Evolutionary conservation across 441 rosid genomes (phyloP), one percentile per base, ranked within the genome.

Genomic region (Populus hybrid): DNA sequence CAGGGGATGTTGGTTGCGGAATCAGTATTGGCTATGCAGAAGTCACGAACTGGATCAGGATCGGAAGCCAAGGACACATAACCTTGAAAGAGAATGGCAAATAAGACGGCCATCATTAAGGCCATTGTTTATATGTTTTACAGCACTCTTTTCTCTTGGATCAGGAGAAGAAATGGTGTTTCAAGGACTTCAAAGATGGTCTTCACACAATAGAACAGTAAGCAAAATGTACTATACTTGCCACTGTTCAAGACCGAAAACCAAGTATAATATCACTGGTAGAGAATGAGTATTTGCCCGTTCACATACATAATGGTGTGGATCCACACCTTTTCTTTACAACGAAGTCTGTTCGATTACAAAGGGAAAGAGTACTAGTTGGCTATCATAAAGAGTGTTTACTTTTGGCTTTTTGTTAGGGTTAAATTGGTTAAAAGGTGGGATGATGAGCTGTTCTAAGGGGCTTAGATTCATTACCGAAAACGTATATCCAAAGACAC

Each of bases 21-120:
- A 69, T 78, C 79, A 61, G 76, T 67, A 35, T 80, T 36, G 69
- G 84, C 82, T 76, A 92, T 72, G 79, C 94, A 92, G 77, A 84
- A 90, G 87, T 92, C 94, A 30, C 65, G 84, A 74, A 90, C 69
- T 0, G 92, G 93, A 83, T 92, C 97, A 0, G 93, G 92, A 77
- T 90, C 97, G 6, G 93, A 88, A 77, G 87, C 89, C 67, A 85
- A 76, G 34, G 77, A 76, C 79, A 73, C 77, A 73, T 74, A 70
- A 65, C 57, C 72, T 32, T 79, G 75, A 71, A 87, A 68, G 67
- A 84, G 81, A 30, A 83, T 9, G 59, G 80, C 38, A 70, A 83
- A 57, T 59, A 87, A 10, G 21, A 82, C 6, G 72, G 76, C 21
- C 20, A 77, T 73, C 38, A n/a, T 77, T 6, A 69, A 28, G 46